Evolutionary conservation across 345 rosid species (phyloP).

Genomic region (Corymbia maculata): DNA sequence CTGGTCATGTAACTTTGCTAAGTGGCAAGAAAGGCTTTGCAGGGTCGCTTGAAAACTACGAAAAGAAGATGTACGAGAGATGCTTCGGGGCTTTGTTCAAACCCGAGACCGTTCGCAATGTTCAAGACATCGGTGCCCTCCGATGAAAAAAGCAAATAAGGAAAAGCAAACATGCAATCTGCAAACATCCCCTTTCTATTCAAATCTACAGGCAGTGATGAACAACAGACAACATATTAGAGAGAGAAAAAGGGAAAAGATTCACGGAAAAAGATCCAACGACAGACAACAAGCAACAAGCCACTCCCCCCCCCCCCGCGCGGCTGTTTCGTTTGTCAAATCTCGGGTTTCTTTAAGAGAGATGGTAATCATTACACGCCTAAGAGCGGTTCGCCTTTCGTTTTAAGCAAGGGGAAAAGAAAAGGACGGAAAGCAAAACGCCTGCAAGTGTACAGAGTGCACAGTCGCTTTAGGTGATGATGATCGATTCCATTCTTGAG

Average conservation of each 20-base stretch:
- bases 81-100: neutral
- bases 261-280: neutral
- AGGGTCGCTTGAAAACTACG: neutral
- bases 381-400: neutral
- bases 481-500: neutral
- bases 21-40: neutral
- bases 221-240: neutral
- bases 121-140: neutral
- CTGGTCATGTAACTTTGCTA: neutral
- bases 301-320: neutral
- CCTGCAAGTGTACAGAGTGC: neutral
- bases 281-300: neutral
- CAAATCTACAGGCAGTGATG: neutral
- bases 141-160: neutral
- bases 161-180: neutral
- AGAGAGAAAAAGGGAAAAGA: neutral
- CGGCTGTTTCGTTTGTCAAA: neutral
- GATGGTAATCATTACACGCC: neutral
- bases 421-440: neutral
- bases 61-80: neutral
- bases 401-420: neutral
- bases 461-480: neutral
- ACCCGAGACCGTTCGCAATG: neutral
- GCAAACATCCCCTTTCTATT: neutral
- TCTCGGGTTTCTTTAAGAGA: neutral